Base-by-base conservation (phyloP, 768 basidiomycete genomes). In the Harrya chromipes region DNA sequence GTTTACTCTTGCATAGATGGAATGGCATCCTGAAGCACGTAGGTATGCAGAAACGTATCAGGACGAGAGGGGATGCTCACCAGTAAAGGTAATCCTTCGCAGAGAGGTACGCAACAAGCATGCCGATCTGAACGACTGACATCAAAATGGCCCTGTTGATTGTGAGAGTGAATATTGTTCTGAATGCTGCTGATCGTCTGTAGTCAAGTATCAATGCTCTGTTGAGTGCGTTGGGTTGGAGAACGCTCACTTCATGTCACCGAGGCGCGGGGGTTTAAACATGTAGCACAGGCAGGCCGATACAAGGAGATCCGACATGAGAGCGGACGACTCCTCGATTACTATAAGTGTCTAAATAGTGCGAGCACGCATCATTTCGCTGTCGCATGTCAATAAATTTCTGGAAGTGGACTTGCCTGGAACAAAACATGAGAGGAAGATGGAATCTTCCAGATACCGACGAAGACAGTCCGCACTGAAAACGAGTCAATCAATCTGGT, bases 1-100 rank as follows among this genome's bases (percentile, higher is more conserved):
- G 52, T 19, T 60, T 60, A 47, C 58, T 60, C 55, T 60, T 60
- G 52, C 49, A 57, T 21, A 60, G n/a, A 34, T 60, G 47, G 41
- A 60, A 60, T 27, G 58, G 55, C 52, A 56, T 50, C 58, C 59
- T 60, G 17, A 31, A 27, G 31, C n/a, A 21, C 40, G 21, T 43
- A 11, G 5, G 40, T 17, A 17, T 19, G 31, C 9, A 19, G 23
- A n/a, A 26, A 40, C 19, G 9, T 11, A 13, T 24, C 5, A 9
- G 10, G 10, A 17, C 19, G 24, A 36, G 9, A 27, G 20, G 24
- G 16, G 39, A 1, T 14, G 10, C 56, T 43, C 42, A 57, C 59
- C 59, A 60, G 20, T 60, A 60, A 24, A 60, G 24, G n/a, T 38
- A 26, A 33, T 57, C 20, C 40, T 27, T 49, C 3, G 54, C 59